Evolutionary conservation across 1,139 yeast species (phyloP).

Genomic region (Geotrichum fermentans): DNA sequence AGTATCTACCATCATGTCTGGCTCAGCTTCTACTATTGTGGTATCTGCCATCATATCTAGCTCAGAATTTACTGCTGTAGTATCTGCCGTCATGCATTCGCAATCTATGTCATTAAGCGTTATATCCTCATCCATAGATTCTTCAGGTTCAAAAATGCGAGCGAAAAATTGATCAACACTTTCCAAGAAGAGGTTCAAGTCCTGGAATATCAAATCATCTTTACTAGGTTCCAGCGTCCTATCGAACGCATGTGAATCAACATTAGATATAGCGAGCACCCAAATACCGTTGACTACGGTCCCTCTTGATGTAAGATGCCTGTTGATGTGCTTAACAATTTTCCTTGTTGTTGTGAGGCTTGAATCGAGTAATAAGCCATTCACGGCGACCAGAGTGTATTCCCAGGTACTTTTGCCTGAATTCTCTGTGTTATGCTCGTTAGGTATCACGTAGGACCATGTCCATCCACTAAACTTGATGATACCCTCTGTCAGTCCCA

Average conservation of each 20-base stretch:
- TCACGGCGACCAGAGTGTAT: conserved; percentile 25
- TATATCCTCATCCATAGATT: too few relatives aligned
- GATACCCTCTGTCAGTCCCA: conserved; percentile 8
- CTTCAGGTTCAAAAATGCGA: too few relatives aligned
- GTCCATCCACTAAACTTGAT: conserved; percentile 32
- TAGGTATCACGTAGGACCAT: conserved; percentile 33
- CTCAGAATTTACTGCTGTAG: too few relatives aligned
- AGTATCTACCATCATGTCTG: too few relatives aligned
- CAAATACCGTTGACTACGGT: conserved; percentile 27
- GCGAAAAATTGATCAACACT: conserved; percentile 22
- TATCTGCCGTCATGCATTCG: too few relatives aligned
- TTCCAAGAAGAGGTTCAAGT: conserved; percentile 24
- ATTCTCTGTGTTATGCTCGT: conserved; percentile 32
- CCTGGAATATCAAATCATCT: conserved; percentile 39
- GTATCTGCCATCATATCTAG: too few relatives aligned
- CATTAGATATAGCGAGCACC: conserved; percentile 31
- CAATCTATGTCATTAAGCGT: too few relatives aligned
- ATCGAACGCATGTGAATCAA: conserved; percentile 33
- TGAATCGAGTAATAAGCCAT: conserved; percentile 8
- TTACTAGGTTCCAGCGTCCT: conserved; percentile 47
- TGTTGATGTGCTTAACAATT: conserved; percentile 4
- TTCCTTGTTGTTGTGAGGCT: conserved; percentile 7
- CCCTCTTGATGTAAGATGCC: neutral
- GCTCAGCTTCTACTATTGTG: too few relatives aligned
- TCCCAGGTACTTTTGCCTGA: conserved; percentile 27